Evolutionary conservation across 768 basidiomycete genomes (phyloP), one percentile per base, ranked within the genome.

Genomic region (Dentipellis fragilis): DNA sequence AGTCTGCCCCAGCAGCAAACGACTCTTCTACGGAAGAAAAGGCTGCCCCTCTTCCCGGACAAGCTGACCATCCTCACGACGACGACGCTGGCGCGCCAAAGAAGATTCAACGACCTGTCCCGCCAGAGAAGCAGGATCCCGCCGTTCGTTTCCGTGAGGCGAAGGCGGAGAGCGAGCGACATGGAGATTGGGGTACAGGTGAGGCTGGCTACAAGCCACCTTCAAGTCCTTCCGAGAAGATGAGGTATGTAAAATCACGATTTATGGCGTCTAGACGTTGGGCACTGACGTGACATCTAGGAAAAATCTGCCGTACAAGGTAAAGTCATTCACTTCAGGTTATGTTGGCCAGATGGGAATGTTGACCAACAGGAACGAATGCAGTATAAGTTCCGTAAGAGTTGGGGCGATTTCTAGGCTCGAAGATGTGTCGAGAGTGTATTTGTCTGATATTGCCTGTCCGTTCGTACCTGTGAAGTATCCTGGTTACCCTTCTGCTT

Each of bases 311-410:
- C 90, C 90, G 12, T 93, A 93, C 80, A 93, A 93, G 86, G 89
- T 92, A 74, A 64, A 62, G 63, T 60, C 34, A 2, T 8, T 42
- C 42, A 49, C 52, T 47, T 39, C 40, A 29, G 45, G 52, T 52
- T 49, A 39, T 34, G 47, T 19, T 21, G 22, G 7, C 59, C 48
- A 36, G 54, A 54, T 57, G 65, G 52, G 71, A 68, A 68, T 69
- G 62, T 77, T 88, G 63, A 85, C 69, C 34, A 62, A 48, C 61
- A 82, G 80, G 73, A 71, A 58, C 80, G 78, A 46, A 76, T 87
- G 71, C 81, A 92, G 89, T 92, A 91, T 70, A 93, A 92, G 71
- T 91, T 93, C 80, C 81, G 83, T 52, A 80, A 87, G 56, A 89
- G 73, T 62, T 93, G 89, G 89, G 88, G 87, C 45, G 89, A 93